Evolutionary conservation across 2,329 filamentous ascomycete genomes (phyloP), one percentile per base, ranked within the genome.

Genomic region (Colletotrichum karsti): DNA sequence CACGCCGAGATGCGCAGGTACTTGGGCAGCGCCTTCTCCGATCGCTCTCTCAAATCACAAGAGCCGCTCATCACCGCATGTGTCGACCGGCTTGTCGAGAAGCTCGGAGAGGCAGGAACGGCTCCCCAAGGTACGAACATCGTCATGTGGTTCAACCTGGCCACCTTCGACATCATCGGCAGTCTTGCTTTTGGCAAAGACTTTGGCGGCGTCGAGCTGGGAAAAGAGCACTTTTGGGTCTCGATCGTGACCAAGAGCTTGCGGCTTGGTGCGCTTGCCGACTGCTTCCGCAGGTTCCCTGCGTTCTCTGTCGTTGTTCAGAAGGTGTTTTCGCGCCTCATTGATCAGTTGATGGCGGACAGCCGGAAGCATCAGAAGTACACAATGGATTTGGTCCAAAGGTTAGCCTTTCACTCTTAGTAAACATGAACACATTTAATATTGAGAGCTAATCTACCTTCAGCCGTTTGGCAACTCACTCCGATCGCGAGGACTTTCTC

Each of bases 21-120:
- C 8, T 71, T 80, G 4, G 69, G 72, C 7, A 48, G 74, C 13
- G 78, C 75, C 12, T 80, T 80, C 57, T 77, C 77, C 2, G 71
- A 69, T 3, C 73, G 73, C 42, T 72, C 76, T 3, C 68, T 79
- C 10, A 15, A 63, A 6, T 74, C 74, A n/a, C 78, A 80, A 57
- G 78, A 79, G 62, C 44, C 61, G 12, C 75, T 77, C 5, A 62
- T 78, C 28, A 4, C 53, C 68, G 7, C 50, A 69, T 4, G 69
- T 67, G 53, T 77, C 22, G 69, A 68, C 13, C 18, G 39, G 4
- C 60, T 65, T 10, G n/a, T 65, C 18, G 10, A n/a, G 13, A 5
- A 37, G 39, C 1, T n/a, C 7, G 56, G 54, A 51, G 54, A 50
- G 24, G 46, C 15, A 9, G 71, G 74, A 1, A 69, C 37, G 20